Evolutionary conservation across 1,284 basidiomycete species (phyloP), one percentile per base, ranked within the genome.

Genomic region (Pseudozyma sp.): DNA sequence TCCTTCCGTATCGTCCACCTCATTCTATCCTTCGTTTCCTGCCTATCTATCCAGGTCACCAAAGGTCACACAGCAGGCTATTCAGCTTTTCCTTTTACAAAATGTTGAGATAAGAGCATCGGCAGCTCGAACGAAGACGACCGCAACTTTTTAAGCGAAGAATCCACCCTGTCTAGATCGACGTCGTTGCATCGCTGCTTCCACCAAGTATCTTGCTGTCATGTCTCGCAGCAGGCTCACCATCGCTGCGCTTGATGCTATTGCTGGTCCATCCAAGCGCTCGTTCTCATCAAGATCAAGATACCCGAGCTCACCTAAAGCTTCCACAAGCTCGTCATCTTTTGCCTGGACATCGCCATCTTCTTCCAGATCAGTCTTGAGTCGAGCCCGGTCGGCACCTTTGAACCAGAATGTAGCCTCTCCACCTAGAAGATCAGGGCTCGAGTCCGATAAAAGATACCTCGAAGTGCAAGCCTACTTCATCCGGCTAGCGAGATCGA

Each of bases 391-490:
- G 6, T 12, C 10, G 45, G 12, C 45, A 18, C 11, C 45, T 8
- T 11, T 8, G 9, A 25, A 8, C 19, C 19, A 12, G 10, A 12
- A 25, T 25, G 45, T 10, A 7, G 3, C 21, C 3, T 25, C 19
- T 4, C 45, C 10, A 8, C 18, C 3, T 43, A 14, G 13, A 14
- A n/a, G 38, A 13, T 16, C 7, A 10, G 34, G n/a, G 11, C 21
- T 57, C 21, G 43, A 31, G 25, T 31, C 59, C n/a, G 40, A 25
- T 5, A 13, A 31, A 25, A 64, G 68, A 53, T 70, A 65, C 18
- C 50, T 70, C 3, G 61, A 58, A 21, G 61, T 70, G 14, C 68
- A 58, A 38, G 56, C 68, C 12, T 70, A 57, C 47, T 70, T 70
- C 21, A 36, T 57, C 9, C 43, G 52, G 1, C 57, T 57, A 11